These are phyloP conservation scores for Mycena floridula DNA, from an alignment of 768 basidiomycete genomes.

Conservation along the genomic window DNA sequence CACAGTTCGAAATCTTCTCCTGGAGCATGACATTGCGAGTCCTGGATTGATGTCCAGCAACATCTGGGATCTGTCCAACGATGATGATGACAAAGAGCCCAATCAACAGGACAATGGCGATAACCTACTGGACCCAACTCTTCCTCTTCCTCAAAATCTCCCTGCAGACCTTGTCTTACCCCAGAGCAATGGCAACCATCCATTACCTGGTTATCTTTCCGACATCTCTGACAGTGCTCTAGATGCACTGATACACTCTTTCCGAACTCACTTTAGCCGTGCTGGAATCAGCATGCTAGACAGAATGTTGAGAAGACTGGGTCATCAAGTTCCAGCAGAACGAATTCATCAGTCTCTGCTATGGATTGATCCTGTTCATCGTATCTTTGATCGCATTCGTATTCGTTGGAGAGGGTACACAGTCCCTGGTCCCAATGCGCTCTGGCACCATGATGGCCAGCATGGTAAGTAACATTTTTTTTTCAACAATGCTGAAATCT, in stretches of 20 bases:
- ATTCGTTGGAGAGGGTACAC: slow-evolving; percentile 18
- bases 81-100: too few relatives aligned
- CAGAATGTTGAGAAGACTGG: slow-evolving; percentile 15
- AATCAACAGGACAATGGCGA: slow-evolving; percentile 2
- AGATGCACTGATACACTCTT: slow-evolving; percentile 13
- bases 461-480: slow-evolving; percentile 17
- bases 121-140: too few relatives aligned
- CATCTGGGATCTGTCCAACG: slow-evolving; percentile 7
- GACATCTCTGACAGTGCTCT: slow-evolving; percentile 17
- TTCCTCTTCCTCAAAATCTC: too few relatives aligned
- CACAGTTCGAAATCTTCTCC: neutral
- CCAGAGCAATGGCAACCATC: neutral
- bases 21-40: slow-evolving; percentile 2
- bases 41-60: too few relatives aligned
- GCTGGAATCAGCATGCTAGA: slow-evolving; percentile 20
- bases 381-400: slow-evolving; percentile 20
- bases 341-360: slow-evolving; percentile 13
- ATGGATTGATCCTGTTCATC: slow-evolving; percentile 12
- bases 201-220: slow-evolving; percentile 8
- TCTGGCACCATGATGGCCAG: slow-evolving; percentile 34
- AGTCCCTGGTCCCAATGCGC: slow-evolving; percentile 28
- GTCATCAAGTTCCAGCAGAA: slow-evolving; percentile 13
- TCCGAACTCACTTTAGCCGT: slow-evolving; percentile 15
- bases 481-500: neutral
- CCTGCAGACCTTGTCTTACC: too few relatives aligned